Evolutionary conservation across 192 early-diverging fungal genomes (phyloP).

Genomic region (Umbelopsis ramanniana): DNA sequence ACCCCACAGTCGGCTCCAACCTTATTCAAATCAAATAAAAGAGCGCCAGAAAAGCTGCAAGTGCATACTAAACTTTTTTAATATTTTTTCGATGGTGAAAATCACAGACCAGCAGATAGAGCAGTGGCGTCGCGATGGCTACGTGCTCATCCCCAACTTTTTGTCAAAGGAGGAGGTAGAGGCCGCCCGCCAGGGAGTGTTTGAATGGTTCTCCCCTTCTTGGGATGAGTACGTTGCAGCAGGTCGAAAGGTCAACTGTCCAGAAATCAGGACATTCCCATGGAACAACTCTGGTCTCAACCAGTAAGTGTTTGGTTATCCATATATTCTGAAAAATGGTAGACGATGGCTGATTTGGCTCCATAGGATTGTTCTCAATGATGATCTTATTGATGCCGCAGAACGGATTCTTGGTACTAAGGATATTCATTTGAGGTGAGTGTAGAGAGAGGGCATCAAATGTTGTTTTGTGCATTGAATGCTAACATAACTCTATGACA

Average conservation of each 20-base stretch:
- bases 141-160: slow-evolving; percentile 7
- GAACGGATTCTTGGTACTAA: slow-evolving; percentile 18
- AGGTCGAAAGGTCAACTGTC: neutral
- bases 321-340: neutral
- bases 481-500: neutral
- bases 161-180: slow-evolving; percentile 3
- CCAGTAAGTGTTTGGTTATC: neutral
- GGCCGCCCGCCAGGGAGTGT: neutral
- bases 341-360: neutral
- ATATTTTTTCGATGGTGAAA: slow-evolving; percentile 8
- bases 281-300: slow-evolving; percentile 12
- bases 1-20: too few relatives aligned
- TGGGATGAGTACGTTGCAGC: slow-evolving; percentile 14
- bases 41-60: too few relatives aligned
- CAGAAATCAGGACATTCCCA: neutral
- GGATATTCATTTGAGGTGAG: slow-evolving; percentile 12
- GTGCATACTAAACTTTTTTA: neutral
- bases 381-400: slow-evolving; percentile 7
- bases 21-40: too few relatives aligned
- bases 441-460: neutral
- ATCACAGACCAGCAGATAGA: slow-evolving; percentile 17
- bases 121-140: slow-evolving; percentile 7
- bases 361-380: neutral
- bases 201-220: slow-evolving; percentile 12
- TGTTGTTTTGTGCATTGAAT: neutral